Conservation (phyloP, 2,329 filamentous ascomycete genomes). For the Talaromyces amestolkiae region DNA sequence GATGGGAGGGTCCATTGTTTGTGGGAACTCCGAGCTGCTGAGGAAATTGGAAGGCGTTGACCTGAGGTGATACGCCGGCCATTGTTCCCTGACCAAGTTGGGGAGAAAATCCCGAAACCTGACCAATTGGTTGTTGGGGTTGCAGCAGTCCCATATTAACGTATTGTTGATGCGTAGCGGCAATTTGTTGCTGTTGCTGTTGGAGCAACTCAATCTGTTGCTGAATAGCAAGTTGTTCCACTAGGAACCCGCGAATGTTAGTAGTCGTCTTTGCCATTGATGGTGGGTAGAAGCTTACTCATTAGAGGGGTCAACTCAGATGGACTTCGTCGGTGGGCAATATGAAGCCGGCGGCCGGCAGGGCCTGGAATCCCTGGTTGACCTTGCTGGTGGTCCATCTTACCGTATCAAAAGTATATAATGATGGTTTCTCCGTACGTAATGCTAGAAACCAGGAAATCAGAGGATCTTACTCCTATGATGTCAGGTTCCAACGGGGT, state of each 20-base stretch:
- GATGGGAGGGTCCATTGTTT: slow-evolving; percentile 83
- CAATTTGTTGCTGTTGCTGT: slow-evolving; percentile 96
- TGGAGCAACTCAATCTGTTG: slow-evolving; percentile 97
- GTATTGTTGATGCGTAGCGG: slow-evolving; percentile 94
- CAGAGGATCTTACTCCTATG: slow-evolving; percentile 5
- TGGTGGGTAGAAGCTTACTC: slow-evolving; percentile 67
- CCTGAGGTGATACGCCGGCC: slow-evolving; percentile 71
- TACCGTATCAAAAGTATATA: slow-evolving; percentile 19
- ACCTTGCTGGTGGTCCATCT: slow-evolving; percentile 68
- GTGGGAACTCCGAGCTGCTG: slow-evolving; percentile 53
- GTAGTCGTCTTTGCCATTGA: slow-evolving; percentile 40
- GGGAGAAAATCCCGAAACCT: slow-evolving; percentile 69
- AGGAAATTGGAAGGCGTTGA: slow-evolving; percentile 83
- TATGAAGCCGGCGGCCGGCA: slow-evolving; percentile 86
- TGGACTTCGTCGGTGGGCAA: slow-evolving; percentile 93
- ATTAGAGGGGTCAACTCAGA: slow-evolving; percentile 96
- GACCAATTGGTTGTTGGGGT: slow-evolving; percentile 74
- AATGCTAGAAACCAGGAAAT: not conserved
- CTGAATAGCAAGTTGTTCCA: slow-evolving; percentile 96
- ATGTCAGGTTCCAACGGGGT: not conserved
- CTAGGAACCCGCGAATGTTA: slow-evolving; percentile 46
- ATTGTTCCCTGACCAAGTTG: slow-evolving; percentile 62
- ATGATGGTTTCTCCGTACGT: not conserved
- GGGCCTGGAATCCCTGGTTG: slow-evolving; percentile 61
- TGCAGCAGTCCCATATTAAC: slow-evolving; percentile 95